Percentiles rank a stretch among this genome's conserved stretches.
phyloP scores from a whole-genome alignment of 2,329 filamentous ascomycete genomes.

The Ceratocystis huliohia region DNA sequence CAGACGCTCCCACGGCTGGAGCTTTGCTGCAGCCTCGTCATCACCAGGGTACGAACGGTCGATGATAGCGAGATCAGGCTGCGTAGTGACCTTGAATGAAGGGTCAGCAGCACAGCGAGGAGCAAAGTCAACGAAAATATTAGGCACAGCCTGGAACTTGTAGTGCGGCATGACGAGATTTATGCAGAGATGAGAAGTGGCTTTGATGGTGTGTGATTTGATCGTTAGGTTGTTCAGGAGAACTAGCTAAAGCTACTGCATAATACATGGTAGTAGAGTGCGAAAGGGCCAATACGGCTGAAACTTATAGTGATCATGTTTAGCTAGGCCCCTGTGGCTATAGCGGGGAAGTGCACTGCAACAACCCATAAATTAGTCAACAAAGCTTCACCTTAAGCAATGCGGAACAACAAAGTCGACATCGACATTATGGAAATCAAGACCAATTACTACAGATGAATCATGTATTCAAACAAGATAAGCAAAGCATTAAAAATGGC shows the following conservation, averaged over 20 bases:
- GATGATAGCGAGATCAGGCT: slow-evolving; percentile 42
- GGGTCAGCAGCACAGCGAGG: slow-evolving; percentile 25
- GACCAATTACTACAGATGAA: background rate
- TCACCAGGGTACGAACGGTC: slow-evolving; percentile 33
- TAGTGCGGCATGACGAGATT: slow-evolving; percentile 19
- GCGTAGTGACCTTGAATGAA: slow-evolving; percentile 29
- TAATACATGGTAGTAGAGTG: no score
- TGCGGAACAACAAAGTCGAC: background rate
- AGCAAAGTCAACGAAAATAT: slow-evolving; percentile 37
- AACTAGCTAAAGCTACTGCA: background rate
- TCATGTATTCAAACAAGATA: background rate
- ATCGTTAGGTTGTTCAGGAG: background rate
- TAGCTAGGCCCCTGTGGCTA: background rate
- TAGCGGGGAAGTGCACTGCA: background rate
- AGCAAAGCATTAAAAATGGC: background rate
- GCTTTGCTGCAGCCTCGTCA: slow-evolving; percentile 20
- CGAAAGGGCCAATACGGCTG: background rate
- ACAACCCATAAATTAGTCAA: no score
- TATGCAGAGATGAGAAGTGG: background rate
- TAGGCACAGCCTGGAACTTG: slow-evolving; percentile 30
- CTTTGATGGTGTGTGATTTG: background rate
- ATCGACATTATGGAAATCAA: background rate
- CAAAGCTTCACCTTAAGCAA: background rate
- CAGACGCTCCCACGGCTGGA: slow-evolving; percentile 43
- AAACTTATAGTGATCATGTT: background rate